Percentiles rank a stretch among this genome's conserved stretches.
These are phyloP conservation scores for Ricinus communis DNA, from an alignment of 345 rosid genomes.

Conservation along the genomic window DNA sequence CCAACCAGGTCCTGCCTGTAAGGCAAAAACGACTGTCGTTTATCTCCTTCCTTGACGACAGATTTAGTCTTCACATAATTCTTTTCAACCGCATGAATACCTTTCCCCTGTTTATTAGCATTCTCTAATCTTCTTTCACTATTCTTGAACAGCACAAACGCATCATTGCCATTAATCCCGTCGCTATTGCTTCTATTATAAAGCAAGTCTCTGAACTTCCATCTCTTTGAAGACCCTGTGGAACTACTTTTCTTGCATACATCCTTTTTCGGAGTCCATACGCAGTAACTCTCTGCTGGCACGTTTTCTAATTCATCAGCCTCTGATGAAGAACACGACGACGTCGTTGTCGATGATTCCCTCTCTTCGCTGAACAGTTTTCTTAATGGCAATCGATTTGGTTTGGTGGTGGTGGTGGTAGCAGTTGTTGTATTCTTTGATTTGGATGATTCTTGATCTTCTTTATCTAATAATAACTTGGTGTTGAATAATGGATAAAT, in stretches of 20 bases:
- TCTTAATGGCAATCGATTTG: constrained; percentile 42
- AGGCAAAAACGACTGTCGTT: constrained; percentile 52
- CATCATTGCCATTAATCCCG: constrained; percentile 40
- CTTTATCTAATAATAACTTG: constrained; percentile 2
- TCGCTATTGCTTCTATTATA: constrained; percentile 55
- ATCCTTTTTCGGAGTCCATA: constrained; percentile 57
- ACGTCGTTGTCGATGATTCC: constrained; percentile 21
- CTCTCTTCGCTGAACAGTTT: constrained; percentile 60
- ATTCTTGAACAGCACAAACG: constrained; percentile 39
- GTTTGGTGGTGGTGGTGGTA: constrained; percentile 8
- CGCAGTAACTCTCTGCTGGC: constrained; percentile 60
- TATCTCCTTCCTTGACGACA: constrained; percentile 29
- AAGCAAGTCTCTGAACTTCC: constrained; percentile 61
- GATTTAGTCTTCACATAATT: constrained; percentile 17
- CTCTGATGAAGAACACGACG: constrained; percentile 51
- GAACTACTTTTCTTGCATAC: constrained; percentile 57
- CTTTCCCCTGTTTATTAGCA: constrained; percentile 5
- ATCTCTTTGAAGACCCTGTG: constrained; percentile 60
- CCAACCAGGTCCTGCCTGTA: constrained; percentile 53
- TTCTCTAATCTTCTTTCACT: neutral
- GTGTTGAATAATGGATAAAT: constrained; percentile 40
- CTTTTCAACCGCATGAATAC: constrained; percentile 1
- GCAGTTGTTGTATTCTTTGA: no score
- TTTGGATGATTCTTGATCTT: neutral
- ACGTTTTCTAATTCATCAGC: constrained; percentile 55